Conservation (phyloP, 441 rosid species). For the Pelargonium fulgidum region DNA sequence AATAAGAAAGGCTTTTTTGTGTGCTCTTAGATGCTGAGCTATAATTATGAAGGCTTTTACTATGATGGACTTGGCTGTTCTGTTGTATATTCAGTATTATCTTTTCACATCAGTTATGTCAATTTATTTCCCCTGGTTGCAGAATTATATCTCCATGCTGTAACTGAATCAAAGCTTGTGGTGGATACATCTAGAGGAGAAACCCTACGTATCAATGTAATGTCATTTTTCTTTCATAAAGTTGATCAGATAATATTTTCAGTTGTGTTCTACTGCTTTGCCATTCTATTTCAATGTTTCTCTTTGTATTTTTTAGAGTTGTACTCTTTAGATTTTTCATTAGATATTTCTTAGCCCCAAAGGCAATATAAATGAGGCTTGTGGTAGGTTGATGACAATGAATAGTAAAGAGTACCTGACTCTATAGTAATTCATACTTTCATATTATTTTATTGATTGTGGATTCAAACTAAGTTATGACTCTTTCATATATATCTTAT, state of each 20-base stretch:
- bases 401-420: background rate
- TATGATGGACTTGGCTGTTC: background rate
- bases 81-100: background rate
- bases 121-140: conserved; percentile 25
- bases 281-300: background rate
- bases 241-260: background rate
- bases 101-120: background rate
- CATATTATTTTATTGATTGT: background rate
- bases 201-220: conserved; percentile 78
- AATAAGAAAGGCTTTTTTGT: background rate
- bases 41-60: background rate
- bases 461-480: background rate
- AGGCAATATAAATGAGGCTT: background rate
- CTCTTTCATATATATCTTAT: background rate
- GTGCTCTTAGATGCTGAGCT: background rate
- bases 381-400: background rate
- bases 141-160: conserved; percentile 77
- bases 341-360: background rate
- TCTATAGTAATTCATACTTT: background rate
- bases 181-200: conserved; percentile 96
- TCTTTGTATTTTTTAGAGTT: background rate
- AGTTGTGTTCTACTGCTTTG: background rate
- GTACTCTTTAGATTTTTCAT: background rate
- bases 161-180: conserved; percentile 74
- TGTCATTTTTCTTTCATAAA: conserved; percentile 12